Conservation (phyloP, 352 stramenopile species). For the Phytopythium boreale region DNA sequence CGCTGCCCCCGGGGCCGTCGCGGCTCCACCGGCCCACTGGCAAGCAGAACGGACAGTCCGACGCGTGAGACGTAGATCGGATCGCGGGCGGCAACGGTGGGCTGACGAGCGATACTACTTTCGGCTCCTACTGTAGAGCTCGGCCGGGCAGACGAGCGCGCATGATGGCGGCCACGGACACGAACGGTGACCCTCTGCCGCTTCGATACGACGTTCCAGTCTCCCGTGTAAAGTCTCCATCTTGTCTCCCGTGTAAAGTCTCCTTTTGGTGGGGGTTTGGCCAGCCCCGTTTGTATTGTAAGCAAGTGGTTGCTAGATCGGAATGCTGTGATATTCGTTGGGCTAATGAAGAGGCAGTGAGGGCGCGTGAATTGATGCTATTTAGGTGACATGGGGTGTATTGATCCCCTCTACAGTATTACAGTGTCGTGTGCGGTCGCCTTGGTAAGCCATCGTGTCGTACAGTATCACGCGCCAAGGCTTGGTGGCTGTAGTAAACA, state of each 20-base stretch:
- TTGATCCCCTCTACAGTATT: too few species aligned
- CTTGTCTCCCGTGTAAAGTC: not conserved
- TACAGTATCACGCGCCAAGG: too few species aligned
- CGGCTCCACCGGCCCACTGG: not conserved
- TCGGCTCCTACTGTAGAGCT: slow-evolving; percentile 18
- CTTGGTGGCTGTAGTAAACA: not conserved
- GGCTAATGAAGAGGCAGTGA: too few species aligned
- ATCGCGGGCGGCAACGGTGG: not conserved
- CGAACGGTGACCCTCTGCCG: not conserved
- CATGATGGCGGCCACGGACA: slow-evolving; percentile 1
- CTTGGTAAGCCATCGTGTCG: too few species aligned
- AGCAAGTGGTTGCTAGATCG: too few species aligned
- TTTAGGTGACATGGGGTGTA: too few species aligned
- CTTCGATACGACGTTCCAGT: not conserved
- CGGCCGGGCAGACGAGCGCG: slow-evolving; percentile 19
- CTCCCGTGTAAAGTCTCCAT: not conserved
- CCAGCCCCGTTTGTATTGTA: not conserved
- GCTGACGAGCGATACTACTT: slow-evolving; percentile 11
- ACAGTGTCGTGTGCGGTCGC: too few species aligned
- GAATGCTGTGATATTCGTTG: too few species aligned
- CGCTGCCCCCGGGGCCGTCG: not conserved
- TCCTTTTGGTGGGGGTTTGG: not conserved
- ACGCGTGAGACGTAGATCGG: not conserved
- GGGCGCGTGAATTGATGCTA: too few species aligned
- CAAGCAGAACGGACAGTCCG: slow-evolving; percentile 3